These are phyloP conservation scores for Rhytidhysteron rufulum DNA, from an alignment of 2,329 filamentous ascomycete species.

Conservation along the genomic window DNA sequence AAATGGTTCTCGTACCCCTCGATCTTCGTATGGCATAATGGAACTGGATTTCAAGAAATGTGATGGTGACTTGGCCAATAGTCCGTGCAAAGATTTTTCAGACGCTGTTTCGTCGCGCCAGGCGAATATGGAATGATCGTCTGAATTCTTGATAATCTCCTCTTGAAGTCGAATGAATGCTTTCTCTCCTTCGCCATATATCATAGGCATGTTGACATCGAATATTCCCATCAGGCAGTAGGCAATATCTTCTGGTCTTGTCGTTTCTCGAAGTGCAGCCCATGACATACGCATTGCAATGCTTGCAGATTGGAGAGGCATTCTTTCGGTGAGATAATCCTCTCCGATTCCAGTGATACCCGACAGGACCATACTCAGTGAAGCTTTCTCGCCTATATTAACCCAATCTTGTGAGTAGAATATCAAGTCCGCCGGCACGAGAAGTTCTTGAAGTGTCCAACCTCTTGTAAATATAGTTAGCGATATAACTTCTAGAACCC, in stretches of 20 bases:
- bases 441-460: not conserved
- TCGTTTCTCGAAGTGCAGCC: conserved; percentile 9
- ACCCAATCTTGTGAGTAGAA: not conserved
- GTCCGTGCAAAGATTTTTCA: no score
- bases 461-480: conserved; percentile 1
- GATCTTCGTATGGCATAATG: no score
- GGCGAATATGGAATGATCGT: conserved; percentile 1
- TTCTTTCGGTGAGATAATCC: not conserved
- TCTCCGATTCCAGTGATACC: not conserved
- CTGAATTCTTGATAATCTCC: conserved; percentile 2
- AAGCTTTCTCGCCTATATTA: not conserved
- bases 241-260: conserved; percentile 4
- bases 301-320: not conserved
- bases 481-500: no score
- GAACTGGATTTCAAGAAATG: no score
- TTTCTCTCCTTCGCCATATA: conserved; percentile 5
- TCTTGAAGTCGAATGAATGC: conserved; percentile 4
- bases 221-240: conserved; percentile 10
- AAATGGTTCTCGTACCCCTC: no score
- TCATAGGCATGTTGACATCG: conserved; percentile 5
- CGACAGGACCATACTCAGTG: not conserved
- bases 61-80: no score
- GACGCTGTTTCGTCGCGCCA: conserved; percentile 1
- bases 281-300: conserved; percentile 9
- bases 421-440: not conserved